Evolutionary conservation across 306 rosid species (phyloP).

Genomic region (Prunus campanulata): DNA sequence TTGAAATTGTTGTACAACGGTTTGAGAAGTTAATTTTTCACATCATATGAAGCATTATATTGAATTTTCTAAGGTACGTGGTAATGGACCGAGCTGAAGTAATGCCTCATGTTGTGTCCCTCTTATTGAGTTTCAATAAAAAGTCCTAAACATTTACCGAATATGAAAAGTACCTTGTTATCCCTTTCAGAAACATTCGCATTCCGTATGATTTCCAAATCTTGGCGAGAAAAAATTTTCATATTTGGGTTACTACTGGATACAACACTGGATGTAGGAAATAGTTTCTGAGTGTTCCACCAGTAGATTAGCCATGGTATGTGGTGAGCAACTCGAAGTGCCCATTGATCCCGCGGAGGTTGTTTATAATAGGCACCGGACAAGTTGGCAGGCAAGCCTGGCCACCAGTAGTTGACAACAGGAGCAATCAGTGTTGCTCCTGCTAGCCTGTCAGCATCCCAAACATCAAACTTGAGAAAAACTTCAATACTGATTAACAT

Average conservation of each 20-base stretch:
- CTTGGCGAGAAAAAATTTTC: conserved; percentile 35
- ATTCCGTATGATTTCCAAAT: conserved; percentile 24
- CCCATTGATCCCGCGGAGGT: conserved; percentile 45
- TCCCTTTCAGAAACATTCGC: not conserved
- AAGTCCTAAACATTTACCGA: not conserved
- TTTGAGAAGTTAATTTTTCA: not conserved
- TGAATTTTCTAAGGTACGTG: too few relatives aligned
- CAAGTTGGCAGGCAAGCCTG: conserved; percentile 37
- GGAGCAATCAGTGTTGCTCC: conserved; percentile 51
- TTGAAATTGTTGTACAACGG: not conserved
- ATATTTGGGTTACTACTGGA: conserved; percentile 1
- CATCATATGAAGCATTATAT: not conserved
- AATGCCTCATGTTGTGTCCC: not conserved
- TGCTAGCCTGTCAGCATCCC: conserved; percentile 39
- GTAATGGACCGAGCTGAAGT: not conserved
- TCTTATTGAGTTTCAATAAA: not conserved
- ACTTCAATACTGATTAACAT: not conserved
- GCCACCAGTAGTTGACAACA: conserved; percentile 58
- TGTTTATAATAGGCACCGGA: conserved; percentile 37
- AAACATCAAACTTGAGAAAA: not conserved
- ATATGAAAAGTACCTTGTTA: conserved; percentile 22
- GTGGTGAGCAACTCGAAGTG: conserved; percentile 46
- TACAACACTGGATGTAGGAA: conserved; percentile 41
- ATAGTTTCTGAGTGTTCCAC: conserved; percentile 58
- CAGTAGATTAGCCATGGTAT: conserved; percentile 47